Conservation (phyloP, 768 basidiomycete genomes). For the Suillus spraguei region DNA sequence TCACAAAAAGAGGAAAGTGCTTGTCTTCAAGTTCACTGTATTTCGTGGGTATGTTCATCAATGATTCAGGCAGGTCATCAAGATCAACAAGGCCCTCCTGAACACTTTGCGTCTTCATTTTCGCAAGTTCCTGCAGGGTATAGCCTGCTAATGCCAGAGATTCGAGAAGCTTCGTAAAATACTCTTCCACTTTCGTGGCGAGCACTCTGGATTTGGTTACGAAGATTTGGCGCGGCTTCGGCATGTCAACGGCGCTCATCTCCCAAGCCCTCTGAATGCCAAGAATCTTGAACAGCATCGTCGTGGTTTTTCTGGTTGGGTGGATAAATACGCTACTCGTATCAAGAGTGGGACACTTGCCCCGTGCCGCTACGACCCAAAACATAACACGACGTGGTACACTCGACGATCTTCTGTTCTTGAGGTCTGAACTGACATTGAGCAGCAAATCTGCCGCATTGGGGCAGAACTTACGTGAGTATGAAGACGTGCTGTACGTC, state of each 20-base stretch:
- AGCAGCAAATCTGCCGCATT: slow-evolving; percentile 19
- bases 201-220: slow-evolving; percentile 70
- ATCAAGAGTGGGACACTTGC: slow-evolving; percentile 35
- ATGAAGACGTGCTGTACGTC: slow-evolving; percentile 32
- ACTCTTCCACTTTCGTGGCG: slow-evolving; percentile 70
- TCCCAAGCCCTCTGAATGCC: slow-evolving; percentile 62
- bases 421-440: slow-evolving; percentile 32
- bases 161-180: slow-evolving; percentile 54
- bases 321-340: background rate
- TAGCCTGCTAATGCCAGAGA: slow-evolving; percentile 42
- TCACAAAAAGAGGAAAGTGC: slow-evolving; percentile 73
- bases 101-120: slow-evolving; percentile 23
- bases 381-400: slow-evolving; percentile 63
- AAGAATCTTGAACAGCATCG: slow-evolving; percentile 78
- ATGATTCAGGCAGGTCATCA: slow-evolving; percentile 37
- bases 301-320: slow-evolving; percentile 64
- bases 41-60: slow-evolving; percentile 37
- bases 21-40: slow-evolving; percentile 59
- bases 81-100: slow-evolving; percentile 36
- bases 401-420: slow-evolving; percentile 61
- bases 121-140: slow-evolving; percentile 41
- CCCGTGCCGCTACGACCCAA: slow-evolving; percentile 76
- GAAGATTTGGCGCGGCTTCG: slow-evolving; percentile 67
- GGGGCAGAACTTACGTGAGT: slow-evolving; percentile 20
- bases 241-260: slow-evolving; percentile 31